Base-by-base conservation (phyloP, 257 asterid genomes). In the Coffea eugenioides region DNA sequence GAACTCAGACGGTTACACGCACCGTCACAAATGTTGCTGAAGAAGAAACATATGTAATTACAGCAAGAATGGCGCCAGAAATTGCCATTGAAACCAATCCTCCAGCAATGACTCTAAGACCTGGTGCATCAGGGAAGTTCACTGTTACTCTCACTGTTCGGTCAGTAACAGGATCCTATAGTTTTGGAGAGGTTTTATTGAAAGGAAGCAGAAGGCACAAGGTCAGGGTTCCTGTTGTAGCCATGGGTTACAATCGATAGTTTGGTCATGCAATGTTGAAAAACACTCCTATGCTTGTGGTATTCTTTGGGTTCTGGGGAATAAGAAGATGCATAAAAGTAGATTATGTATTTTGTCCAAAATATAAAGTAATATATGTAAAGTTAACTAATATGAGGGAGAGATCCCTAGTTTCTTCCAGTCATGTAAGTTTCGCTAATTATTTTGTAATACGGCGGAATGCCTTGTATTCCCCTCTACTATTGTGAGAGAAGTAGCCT, bases 141-240 rank as follows among this genome's bases (percentile, higher is more conserved):
- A 79, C 93, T 0, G 89, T 96, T 21, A 92, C 97, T 3, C 96
- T 96, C 75, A 88, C 98, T 0, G 90, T 88, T 25, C 89, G 99
- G 67, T 88, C 97, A n/a, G 90, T 88, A 6, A 90, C 92, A 0
- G 97, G 96, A 64, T 45, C 89, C 77, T 96, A 96, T 82, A 92
- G 98, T 88, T 96, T 96, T 51, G 99, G 99, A 27, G 97, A 94
- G 90, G 93, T 96, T 76, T 23, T 80, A 62, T 87, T 96, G 84
- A 92, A 94, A 85, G 99, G 99, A 46, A 96, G 95, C 69, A 86
- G 97, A 83, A 92, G 97, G 71, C 99, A 96, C 84, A 94, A 87
- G 91, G 99, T 94, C 71, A 88, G 95, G 81, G 86, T 96, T 75
- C 99, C 97, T 2, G 97, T 96, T 8, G 97, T 87, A 75, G 94